A percentile compares a stretch with the other conserved stretches of the same genome.
Evolutionary conservation across 1,139 yeast species (phyloP).

Genomic region (Blastobotrys proliferans): DNA sequence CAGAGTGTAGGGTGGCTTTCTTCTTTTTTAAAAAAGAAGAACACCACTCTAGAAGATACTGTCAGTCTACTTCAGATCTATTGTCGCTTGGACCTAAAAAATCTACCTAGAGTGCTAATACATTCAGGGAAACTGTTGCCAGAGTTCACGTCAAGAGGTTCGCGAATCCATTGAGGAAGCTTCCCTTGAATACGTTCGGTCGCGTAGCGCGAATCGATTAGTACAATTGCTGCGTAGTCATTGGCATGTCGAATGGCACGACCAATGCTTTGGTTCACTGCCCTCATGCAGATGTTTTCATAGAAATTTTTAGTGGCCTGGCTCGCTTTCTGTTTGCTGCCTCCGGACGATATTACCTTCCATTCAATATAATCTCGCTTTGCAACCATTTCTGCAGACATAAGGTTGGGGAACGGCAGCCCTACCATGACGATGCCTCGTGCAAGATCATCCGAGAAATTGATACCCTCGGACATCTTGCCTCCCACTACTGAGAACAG

Average conservation of each 20-base stretch:
- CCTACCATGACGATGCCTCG: constrained; percentile 88
- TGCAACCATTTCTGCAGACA: constrained; percentile 78
- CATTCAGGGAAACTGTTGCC: constrained; percentile 11
- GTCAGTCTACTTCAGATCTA: neutral
- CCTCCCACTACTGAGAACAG: constrained; percentile 91
- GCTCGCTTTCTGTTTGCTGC: constrained; percentile 40
- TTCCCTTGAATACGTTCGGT: constrained; percentile 50
- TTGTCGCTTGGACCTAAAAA: constrained; percentile 2
- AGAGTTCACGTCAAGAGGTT: constrained; percentile 19
- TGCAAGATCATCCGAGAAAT: constrained; percentile 81
- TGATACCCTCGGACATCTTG: constrained; percentile 89
- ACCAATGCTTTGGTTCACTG: constrained; percentile 91
- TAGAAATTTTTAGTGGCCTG: constrained; percentile 58
- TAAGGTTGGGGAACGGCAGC: constrained; percentile 82
- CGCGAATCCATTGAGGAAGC: constrained; percentile 74
- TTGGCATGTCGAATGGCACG: constrained; percentile 81
- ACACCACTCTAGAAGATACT: too few species aligned
- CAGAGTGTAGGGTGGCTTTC: too few species aligned
- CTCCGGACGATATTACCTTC: constrained; percentile 38
- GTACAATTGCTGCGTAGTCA: constrained; percentile 73
- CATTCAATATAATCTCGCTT: constrained; percentile 62
- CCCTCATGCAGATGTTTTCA: constrained; percentile 86
- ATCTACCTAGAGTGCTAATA: constrained; percentile 4
- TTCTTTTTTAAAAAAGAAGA: too few species aligned
- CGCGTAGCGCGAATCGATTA: constrained; percentile 64